Conservation (phyloP, 192 early-diverging fungal species). For the Coemansia sp. region DNA sequence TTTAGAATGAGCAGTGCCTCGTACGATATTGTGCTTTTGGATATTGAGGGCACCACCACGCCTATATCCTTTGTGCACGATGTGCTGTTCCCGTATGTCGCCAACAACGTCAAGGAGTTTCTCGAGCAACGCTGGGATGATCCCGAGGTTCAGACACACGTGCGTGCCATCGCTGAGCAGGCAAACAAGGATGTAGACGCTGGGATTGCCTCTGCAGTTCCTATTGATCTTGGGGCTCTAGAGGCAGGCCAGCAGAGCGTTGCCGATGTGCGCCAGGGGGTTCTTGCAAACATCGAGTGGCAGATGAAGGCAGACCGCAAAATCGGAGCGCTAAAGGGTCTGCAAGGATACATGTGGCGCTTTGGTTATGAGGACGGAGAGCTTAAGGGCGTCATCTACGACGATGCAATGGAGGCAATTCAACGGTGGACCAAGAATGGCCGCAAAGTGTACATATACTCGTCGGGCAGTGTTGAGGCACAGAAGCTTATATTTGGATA, state of each 20-base stretch:
- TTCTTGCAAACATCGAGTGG: constrained; percentile 67
- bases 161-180: constrained; percentile 59
- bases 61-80: constrained; percentile 97
- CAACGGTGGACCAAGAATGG: constrained; percentile 64
- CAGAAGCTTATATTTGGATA: constrained; percentile 92
- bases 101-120: constrained; percentile 62
- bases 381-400: constrained; percentile 76
- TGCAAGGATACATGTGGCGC: constrained; percentile 97
- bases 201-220: constrained; percentile 7
- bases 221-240: constrained; percentile 17
- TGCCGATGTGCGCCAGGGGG: constrained; percentile 19
- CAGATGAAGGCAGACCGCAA: constrained; percentile 89
- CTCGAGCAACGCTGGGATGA: constrained; percentile 61
- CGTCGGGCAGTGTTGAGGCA: constrained; percentile 89
- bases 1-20: background rate
- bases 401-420: constrained; percentile 82
- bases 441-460: constrained; percentile 87
- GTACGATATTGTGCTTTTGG: constrained; percentile 62
- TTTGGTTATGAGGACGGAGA: constrained; percentile 76
- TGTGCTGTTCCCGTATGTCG: constrained; percentile 87
- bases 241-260: constrained; percentile 8
- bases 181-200: constrained; percentile 39
- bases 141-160: constrained; percentile 36
- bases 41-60: constrained; percentile 95
- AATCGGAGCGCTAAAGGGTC: constrained; percentile 82